phyloP scores from a whole-genome alignment of 768 basidiomycete species.

The Podaxis sp. region DNA sequence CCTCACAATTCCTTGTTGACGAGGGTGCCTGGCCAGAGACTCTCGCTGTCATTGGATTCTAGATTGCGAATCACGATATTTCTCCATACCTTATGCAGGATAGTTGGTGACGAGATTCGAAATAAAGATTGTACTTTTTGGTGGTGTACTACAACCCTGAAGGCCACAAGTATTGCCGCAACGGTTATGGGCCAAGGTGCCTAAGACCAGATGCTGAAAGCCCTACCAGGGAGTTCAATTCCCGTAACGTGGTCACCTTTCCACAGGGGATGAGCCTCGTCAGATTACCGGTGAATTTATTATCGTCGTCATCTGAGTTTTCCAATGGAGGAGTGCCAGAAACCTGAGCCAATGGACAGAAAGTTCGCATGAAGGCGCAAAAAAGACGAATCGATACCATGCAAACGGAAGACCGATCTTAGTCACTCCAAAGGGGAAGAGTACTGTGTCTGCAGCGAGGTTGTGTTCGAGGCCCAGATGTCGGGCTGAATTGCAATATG shows the following conservation, averaged over 20 bases:
- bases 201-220: no score
- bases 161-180: not conserved
- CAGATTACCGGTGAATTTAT: constrained; percentile 53
- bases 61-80: not conserved
- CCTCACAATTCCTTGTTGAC: constrained; percentile 31
- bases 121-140: constrained; percentile 1
- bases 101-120: not conserved
- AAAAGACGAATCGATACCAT: constrained; percentile 48
- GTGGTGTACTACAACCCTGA: not conserved
- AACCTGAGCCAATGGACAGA: constrained; percentile 32
- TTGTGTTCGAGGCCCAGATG: constrained; percentile 57
- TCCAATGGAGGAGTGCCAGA: constrained; percentile 77
- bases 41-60: constrained; percentile 33
- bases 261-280: constrained; percentile 51
- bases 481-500: constrained; percentile 61
- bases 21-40: constrained; percentile 34
- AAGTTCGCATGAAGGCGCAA: not conserved
- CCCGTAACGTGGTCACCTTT: no score
- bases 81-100: not conserved
- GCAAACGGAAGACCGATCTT: constrained; percentile 63
- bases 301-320: constrained; percentile 40
- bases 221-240: no score
- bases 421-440: constrained; percentile 47
- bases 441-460: constrained; percentile 43
- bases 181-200: not conserved